A percentile compares a stretch with the other conserved stretches of the same genome.
Evolutionary conservation across 345 rosid species (phyloP).

Genomic region (Ceriops decandra): DNA sequence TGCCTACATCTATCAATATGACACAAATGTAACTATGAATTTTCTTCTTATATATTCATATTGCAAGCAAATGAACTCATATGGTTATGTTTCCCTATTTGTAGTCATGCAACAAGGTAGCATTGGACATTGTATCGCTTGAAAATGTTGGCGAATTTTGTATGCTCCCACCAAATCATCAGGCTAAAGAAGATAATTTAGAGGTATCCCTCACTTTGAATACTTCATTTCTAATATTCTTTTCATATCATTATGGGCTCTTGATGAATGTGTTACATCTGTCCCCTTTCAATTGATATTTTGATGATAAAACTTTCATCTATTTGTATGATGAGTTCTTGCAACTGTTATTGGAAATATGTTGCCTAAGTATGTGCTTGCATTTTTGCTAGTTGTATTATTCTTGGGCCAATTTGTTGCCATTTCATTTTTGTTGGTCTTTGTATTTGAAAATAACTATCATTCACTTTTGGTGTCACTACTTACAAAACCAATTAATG

Average conservation of each 20-base stretch:
- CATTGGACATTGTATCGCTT: constrained; percentile 51
- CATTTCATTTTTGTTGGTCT: no score
- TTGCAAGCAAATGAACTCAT: background rate
- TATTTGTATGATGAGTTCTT: no score
- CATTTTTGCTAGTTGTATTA: no score
- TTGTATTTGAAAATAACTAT: no score
- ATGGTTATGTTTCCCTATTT: background rate
- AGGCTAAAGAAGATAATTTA: constrained; percentile 46
- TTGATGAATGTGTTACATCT: no score
- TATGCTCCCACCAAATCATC: constrained; percentile 42
- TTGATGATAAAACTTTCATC: no score
- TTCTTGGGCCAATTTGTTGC: no score
- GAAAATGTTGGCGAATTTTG: constrained; percentile 55
- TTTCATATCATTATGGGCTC: background rate
- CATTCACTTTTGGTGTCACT: no score
- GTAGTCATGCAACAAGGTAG: constrained; percentile 52
- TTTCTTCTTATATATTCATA: background rate
- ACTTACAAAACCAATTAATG: no score
- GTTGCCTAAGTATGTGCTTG: no score
- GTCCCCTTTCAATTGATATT: no score
- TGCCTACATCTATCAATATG: background rate
- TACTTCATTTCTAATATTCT: background rate
- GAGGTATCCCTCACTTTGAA: constrained; percentile 25
- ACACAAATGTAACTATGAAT: background rate
- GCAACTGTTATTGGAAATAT: no score